Base-by-base conservation (phyloP, 83 land plant species). In the Larix sibirica region DNA sequence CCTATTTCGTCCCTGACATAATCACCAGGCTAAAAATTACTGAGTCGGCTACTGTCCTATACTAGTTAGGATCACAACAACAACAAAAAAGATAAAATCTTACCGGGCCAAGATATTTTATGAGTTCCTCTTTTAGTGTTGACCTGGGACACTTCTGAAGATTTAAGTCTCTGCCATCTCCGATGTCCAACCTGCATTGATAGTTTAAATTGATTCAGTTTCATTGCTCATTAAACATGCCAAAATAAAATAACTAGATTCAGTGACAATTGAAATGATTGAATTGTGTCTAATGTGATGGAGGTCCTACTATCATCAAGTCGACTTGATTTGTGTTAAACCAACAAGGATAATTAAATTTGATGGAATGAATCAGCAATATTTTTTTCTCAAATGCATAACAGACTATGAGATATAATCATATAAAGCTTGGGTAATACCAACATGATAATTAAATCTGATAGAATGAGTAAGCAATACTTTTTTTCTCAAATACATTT, bases 51-150 rank as follows among this genome's bases (percentile, higher is more conserved):
- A 33, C 36, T 33, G 36, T 33, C 36, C 36, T 33, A 33, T 2
- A 33, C 0, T 33, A 33, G 36, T 33, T 2, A 33, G 36, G 36
- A 33, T 33, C 36, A 33, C 36, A 36, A 68, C 58, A 38, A 62
- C 7, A 44, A 9, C 24, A 10, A 79, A 66, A 65, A 33, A 78
- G 63, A 36, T 50, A 54, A 76, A 56, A 21, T 80, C 94, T 83
- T 91, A 97, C 99, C 58, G 98, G 99, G 70, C 98, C 95, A 68
- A 97, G 93, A 87, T 97, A 97, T 81, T 83, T 92, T 66, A 97
- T 85, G 59, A 88, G 88, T 63, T 94, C 90, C 62, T 91, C 78
- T n/a, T 88, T 82, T 69, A 97, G 91, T 88, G 84, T 83, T 65
- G 95, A 90, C 83, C 96, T 89, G 36, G 90, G 89, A 83, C 99